Evolutionary conservation across 1,139 yeast species (phyloP).

Genomic region (Kazachstania sp.): DNA sequence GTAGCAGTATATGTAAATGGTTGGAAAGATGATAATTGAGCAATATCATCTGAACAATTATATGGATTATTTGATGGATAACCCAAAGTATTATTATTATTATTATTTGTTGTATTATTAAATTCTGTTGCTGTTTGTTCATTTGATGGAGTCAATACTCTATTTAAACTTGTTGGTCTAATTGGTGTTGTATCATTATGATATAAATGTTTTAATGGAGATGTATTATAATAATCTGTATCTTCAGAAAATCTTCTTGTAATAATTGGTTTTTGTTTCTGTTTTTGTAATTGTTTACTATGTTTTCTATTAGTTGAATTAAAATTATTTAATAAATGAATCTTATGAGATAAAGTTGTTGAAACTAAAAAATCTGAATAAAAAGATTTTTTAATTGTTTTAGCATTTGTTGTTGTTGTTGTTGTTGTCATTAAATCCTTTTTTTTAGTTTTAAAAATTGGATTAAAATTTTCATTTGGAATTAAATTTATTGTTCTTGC

Average conservation of each 20-base stretch:
- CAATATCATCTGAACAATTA: not conserved
- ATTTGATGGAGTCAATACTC: conserved; percentile 8
- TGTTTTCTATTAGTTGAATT: not conserved
- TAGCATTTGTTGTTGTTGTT: not conserved
- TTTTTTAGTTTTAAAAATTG: conserved; percentile 1
- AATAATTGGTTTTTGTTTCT: not conserved
- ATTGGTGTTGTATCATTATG: conserved; percentile 23
- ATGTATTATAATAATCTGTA: conserved; percentile 29
- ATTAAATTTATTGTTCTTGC: conserved; percentile 8
- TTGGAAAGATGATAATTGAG: not conserved
- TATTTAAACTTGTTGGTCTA: conserved; percentile 17
- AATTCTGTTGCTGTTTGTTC: not conserved
- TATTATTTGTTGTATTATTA: not conserved
- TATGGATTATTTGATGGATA: not conserved
- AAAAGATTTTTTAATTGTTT: conserved; percentile 4
- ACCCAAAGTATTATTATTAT: not conserved
- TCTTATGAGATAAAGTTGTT: conserved; percentile 16
- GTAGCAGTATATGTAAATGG: conserved; percentile 33
- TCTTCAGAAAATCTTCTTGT: conserved; percentile 25
- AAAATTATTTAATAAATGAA: conserved; percentile 4
- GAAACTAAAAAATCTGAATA: conserved; percentile 18
- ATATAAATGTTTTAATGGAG: conserved; percentile 28
- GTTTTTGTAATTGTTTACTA: not conserved
- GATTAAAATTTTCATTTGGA: not conserved
- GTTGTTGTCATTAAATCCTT: not conserved